Evolutionary conservation across 306 rosid species (phyloP), one percentile per base, ranked within the genome.

Genomic region (Glycine tomentella): DNA sequence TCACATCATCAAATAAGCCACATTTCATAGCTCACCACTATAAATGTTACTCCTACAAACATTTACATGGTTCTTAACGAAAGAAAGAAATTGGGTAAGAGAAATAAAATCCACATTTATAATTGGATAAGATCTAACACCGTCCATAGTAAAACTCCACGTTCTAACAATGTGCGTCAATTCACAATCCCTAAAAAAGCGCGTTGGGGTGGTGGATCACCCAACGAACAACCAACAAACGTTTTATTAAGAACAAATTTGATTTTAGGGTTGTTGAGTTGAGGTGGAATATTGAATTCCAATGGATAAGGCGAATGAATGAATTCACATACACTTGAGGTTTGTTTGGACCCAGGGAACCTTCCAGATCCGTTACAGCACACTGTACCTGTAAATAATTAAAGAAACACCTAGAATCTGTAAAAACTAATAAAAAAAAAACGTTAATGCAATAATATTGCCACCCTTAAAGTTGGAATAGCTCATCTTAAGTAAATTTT

Each of bases 291-390:
- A 3, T n/a, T 6, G 6, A 69, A 69, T 46, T 46, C 57, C n/a
- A 44, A 56, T 67, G 85, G 89, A 87, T 73, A 77, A 73, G 85
- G 50, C 1, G 69, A 36, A 36, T 36, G 40, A 36, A 49, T 49
- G 3, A 14, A 4, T 57, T 16, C 12, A n/a, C 9, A 69, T 36
- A 17, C 77, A 36, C 82, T 76, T 79, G 82, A 34, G 59, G n/a
- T 81, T 25, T 57, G 84, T 86, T 55, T 86, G 38, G 56, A 72
- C 10, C 14, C 40, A 16, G 45, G 44, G 86, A 86, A 74, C 80
- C 81, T 76, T 72, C 83, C 87, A 83, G 79, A 76, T 68, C 46
- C 3, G 8, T 69, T 69, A 73, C 85, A 83, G 83, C 87, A 55
- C 81, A 66, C 82, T 49, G 69, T 55, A 25, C 31, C 31, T 25